phyloP scores from a whole-genome alignment of 352 stramenopile genomes.

The Poterioochromonas sp. region DNA sequence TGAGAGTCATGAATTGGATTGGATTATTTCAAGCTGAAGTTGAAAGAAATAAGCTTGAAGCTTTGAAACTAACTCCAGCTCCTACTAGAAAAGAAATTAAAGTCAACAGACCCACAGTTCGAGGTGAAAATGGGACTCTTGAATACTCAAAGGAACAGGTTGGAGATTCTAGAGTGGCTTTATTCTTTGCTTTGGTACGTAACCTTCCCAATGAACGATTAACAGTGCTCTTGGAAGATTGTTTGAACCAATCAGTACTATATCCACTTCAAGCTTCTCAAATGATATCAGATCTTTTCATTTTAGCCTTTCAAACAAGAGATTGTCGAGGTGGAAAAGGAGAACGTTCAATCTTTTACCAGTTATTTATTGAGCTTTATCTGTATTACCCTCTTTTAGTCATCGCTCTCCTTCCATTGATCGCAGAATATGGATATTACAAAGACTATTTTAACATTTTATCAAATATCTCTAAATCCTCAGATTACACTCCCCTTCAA shows the following conservation, averaged over 20 bases:
- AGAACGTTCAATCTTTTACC: slow-evolving; percentile 41
- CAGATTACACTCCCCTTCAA: background rate
- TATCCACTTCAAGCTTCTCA: background rate
- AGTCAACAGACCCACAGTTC: too few relatives aligned
- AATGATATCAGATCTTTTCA: slow-evolving; percentile 35
- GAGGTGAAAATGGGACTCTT: background rate
- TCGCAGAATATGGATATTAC: slow-evolving; percentile 47
- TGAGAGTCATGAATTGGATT: too few relatives aligned
- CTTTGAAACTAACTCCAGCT: too few relatives aligned
- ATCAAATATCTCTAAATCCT: background rate
- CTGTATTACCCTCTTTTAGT: slow-evolving; percentile 29
- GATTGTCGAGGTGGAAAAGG: slow-evolving; percentile 48
- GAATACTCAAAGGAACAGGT: background rate
- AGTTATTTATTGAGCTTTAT: slow-evolving; percentile 36
- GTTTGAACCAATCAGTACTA: background rate
- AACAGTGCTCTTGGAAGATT: background rate
- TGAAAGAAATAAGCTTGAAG: too few relatives aligned
- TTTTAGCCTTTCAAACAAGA: slow-evolving; percentile 46
- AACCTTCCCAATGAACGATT: slow-evolving; percentile 16
- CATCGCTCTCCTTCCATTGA: slow-evolving; percentile 36
- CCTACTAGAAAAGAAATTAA: too few relatives aligned
- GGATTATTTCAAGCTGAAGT: too few relatives aligned
- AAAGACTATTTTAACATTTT: slow-evolving; percentile 41
- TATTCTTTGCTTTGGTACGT: slow-evolving; percentile 36
- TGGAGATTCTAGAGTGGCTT: slow-evolving; percentile 22